Evolutionary conservation across 2,329 filamentous ascomycete genomes (phyloP), one percentile per base, ranked within the genome.

Genomic region (Penicillium glabrum): DNA sequence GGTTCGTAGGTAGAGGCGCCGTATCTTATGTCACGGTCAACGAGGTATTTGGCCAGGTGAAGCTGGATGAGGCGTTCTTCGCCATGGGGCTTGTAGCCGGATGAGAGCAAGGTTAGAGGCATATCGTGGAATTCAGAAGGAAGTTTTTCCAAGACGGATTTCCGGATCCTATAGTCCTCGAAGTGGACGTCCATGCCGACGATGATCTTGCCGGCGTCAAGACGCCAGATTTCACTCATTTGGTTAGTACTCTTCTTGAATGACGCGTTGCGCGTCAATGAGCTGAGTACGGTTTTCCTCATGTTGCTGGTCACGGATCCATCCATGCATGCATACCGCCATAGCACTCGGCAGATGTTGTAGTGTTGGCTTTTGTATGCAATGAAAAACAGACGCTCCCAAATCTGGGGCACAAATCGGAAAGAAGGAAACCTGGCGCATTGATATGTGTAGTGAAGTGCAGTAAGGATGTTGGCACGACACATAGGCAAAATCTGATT

Each of bases 261-360:
- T 1, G 59, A 47, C 5, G 53, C 58, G 37, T 72, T 69, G n/a
- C 67, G 58, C n/a, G 57, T 43, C 7, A 79, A 61, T 41, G 72
- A 73, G 33, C 39, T 57, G 24, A 67, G 48, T 6, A 79, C 68
- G 8, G 63, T 53, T 24, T 68, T 56, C 49, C 67, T 69, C 72
- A 79, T 79, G 5, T 61, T 59, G 26, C 57, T 57, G 16, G 67
- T 75, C 11, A 74, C 72, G 11, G 46, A 41, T 9, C 67, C 67
- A 16, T 70, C 51, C 54, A 80, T 68, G 59, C 79, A 81, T 6
- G 78, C 76, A 65, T 80, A 79, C 58, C 70, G 69, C 80, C 80
- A 82, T 6, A 82, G 58, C 9, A 81, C 77, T 11, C 75, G 75
- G 50, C 74, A 76, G 11, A 77, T 64, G 52, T 80, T 82, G 59